A percentile compares a stretch with the other conserved stretches of the same genome.
These are phyloP conservation scores for Kalmusia sp. DNA, from an alignment of 2,329 filamentous ascomycete genomes.

Conservation along the genomic window DNA sequence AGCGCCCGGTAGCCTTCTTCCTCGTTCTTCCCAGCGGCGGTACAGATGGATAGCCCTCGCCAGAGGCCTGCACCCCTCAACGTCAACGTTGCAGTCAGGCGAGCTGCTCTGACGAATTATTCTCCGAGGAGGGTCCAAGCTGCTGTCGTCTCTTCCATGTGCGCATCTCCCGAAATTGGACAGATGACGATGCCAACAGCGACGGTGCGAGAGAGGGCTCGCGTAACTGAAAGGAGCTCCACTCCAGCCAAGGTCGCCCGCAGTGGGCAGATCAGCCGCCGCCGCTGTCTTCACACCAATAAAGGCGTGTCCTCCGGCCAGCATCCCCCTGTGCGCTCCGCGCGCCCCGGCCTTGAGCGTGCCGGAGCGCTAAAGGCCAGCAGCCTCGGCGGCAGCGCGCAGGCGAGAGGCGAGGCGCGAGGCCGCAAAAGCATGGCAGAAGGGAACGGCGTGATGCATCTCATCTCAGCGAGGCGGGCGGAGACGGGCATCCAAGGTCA, in stretches of 20 bases:
- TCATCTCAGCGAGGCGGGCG: background rate
- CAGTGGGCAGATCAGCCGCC: slow-evolving; percentile 36
- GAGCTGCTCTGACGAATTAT: slow-evolving; percentile 8
- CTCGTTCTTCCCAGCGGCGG: background rate
- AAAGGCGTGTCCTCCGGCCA: slow-evolving; percentile 3
- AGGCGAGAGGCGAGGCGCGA: background rate
- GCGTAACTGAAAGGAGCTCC: slow-evolving; percentile 25
- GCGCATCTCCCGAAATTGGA: slow-evolving; percentile 24
- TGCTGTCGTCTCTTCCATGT: slow-evolving; percentile 18
- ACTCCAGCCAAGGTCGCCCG: slow-evolving; percentile 26
- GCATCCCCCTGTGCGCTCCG: background rate
- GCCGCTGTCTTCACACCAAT: slow-evolving; percentile 17
- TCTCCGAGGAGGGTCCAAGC: slow-evolving; percentile 17
- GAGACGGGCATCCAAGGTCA: background rate
- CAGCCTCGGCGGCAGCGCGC: slow-evolving; percentile 9
- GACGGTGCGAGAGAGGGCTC: slow-evolving; percentile 12
- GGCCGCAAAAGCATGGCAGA: background rate
- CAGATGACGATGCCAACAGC: slow-evolving; percentile 18
- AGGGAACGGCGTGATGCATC: background rate
- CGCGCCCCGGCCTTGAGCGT: slow-evolving; percentile 1
- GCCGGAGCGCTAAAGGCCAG: background rate
- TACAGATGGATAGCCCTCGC: no score
- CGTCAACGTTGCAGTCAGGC: background rate
- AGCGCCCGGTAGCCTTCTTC: slow-evolving; percentile 19
- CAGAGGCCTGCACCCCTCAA: no score